Percentiles rank a stretch among this genome's conserved stretches.
These are phyloP conservation scores for Sporisorium graminicola DNA, from an alignment of 1,284 basidiomycete genomes.

Conservation along the genomic window DNA sequence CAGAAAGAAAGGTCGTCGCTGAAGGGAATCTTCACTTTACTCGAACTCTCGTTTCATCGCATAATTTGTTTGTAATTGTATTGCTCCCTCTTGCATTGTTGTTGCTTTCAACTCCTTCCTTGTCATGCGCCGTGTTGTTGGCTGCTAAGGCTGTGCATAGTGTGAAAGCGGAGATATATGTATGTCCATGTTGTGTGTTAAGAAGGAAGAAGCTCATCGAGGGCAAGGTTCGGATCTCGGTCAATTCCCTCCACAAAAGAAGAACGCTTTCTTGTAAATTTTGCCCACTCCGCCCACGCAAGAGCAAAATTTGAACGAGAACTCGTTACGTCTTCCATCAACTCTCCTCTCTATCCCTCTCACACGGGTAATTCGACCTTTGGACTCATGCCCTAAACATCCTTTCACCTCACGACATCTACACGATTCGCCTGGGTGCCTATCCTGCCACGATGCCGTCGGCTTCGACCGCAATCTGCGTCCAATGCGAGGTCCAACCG, in stretches of 20 bases:
- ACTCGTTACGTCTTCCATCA: background rate
- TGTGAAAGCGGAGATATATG: background rate
- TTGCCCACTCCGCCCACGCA: background rate
- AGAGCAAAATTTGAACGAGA: too few relatives aligned
- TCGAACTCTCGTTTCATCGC: background rate
- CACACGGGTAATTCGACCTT: background rate
- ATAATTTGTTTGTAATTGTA: constrained; percentile 18
- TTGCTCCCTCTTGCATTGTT: background rate
- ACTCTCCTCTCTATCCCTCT: background rate
- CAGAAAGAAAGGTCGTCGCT: constrained; percentile 42
- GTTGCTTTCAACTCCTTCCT: background rate
- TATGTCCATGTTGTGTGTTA: background rate
- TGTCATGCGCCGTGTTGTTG: background rate
- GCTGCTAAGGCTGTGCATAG: background rate
- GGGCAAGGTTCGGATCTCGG: background rate
- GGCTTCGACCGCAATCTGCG: constrained; percentile 17
- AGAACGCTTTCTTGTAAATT: background rate
- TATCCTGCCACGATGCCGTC: constrained; percentile 19
- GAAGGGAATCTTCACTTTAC: background rate
- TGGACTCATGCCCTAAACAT: background rate
- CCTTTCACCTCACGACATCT: background rate
- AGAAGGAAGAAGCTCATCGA: background rate
- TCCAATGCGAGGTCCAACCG: constrained; percentile 4
- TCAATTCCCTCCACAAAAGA: background rate
- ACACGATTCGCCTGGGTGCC: background rate